Conservation (phyloP, 768 basidiomycete genomes). For the Lactarius akahatsu region DNA sequence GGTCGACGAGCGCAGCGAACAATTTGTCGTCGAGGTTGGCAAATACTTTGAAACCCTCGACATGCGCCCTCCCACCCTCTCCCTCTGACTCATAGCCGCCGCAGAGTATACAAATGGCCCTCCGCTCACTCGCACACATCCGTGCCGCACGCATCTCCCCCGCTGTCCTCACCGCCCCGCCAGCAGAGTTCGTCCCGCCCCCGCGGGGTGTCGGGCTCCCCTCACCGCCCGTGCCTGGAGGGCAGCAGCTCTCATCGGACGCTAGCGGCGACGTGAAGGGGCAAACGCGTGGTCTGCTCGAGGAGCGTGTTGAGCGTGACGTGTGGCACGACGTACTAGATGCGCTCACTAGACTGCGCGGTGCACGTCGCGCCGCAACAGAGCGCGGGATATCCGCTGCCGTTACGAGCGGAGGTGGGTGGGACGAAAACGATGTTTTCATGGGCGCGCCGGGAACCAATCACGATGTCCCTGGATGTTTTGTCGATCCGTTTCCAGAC, state of each 20-base stretch:
- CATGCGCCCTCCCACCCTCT: constrained; percentile 41
- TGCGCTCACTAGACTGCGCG: constrained; percentile 45
- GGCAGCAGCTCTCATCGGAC: constrained; percentile 17
- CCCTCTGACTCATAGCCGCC: constrained; percentile 12
- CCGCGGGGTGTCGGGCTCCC: constrained; percentile 78
- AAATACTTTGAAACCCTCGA: constrained; percentile 84
- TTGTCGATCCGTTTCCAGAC: not conserved
- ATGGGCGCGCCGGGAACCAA: not conserved
- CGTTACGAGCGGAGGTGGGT: not conserved
- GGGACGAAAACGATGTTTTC: not conserved
- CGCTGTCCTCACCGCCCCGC: constrained; percentile 82
- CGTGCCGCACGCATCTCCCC: constrained; percentile 80
- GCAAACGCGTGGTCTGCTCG: constrained; percentile 63
- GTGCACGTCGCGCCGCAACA: constrained; percentile 2
- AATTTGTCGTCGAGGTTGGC: constrained; percentile 81
- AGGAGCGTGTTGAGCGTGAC: constrained; percentile 39
- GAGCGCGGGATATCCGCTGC: not conserved
- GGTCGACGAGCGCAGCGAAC: constrained; percentile 80
- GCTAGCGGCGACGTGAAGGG: constrained; percentile 6
- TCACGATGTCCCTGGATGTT: not conserved
- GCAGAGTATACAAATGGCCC: constrained; percentile 68
- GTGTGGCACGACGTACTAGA: constrained; percentile 75
- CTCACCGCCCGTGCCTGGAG: not conserved
- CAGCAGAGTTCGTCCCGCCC: constrained; percentile 69
- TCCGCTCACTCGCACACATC: constrained; percentile 79